Base-by-base conservation (phyloP, 140 eudicot species). In the Anethum foeniculum region DNA sequence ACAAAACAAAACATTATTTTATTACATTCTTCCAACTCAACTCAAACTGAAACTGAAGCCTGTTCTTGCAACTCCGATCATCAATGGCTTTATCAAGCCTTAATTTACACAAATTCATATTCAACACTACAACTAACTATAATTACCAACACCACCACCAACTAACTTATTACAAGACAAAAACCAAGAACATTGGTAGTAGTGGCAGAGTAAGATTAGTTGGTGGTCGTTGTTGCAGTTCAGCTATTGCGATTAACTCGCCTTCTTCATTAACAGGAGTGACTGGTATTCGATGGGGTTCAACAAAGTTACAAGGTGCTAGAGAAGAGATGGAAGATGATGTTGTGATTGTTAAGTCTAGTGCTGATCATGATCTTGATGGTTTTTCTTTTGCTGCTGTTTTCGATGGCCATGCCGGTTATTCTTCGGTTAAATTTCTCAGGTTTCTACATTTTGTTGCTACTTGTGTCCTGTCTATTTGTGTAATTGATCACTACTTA, bases 281-380 rank as follows among this genome's bases (percentile, higher is more conserved):
- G 10, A 74, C 89, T 7, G 90, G 97, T 43, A 89, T 94, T 84
- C 81, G 90, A 85, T 95, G 97, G 99, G 99, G 99, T 1, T 85
- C 91, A 13, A 86, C 94, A n/a, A 86, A 88, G 76, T 75, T 92
- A 65, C 97, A 95, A 82, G 99, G 99, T 65, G 93, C 90, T 18
- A 96, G 97, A 11, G 97, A 95, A 47, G 98, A 92, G 85, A 95
- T 95, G 99, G 98, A 95, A 82, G 99, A 95, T 43, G 98, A 93
- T 87, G 88, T 83, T 79, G 88, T 95, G 10, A 82, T 95, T 79
- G 79, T 88, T 54, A 80, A 79, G 46, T 60, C 96, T 21, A 86
- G 88, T 79, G 88, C 77, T 80, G 91, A 82, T 25, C 90, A 86
- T 80, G 89, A 85, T 23, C 90, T 88, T 80, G 81, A 82, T 6